Evolutionary conservation across 208 protist species (phyloP), one percentile per base, ranked within the genome.

Genomic region (Wallacemonas sp.): DNA sequence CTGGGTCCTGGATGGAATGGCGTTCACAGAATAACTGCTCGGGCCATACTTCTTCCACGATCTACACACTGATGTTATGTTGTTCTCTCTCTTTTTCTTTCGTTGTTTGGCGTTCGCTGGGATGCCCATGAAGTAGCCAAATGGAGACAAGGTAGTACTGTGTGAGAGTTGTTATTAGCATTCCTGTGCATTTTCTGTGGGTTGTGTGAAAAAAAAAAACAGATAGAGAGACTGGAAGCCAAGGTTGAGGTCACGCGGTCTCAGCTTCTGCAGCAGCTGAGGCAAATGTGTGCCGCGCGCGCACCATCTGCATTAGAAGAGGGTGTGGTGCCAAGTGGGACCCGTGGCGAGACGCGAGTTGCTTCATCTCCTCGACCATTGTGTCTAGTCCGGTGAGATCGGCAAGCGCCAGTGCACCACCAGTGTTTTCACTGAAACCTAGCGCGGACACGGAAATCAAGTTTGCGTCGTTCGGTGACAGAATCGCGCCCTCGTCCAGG

Each of bases 341-440:
- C 6, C 77, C 77, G 45, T 83, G 56, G 56, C 64, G 71, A n/a
- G 63, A 53, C 17, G 87, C 63, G 64, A 86, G 34, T 1, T 51
- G 51, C 17, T 63, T 62, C 80, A 88, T 84, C 22, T 64, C 55
- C 22, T 75, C 60, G 30, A 77, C 49, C 46, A 88, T 15, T 8
- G 54, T 63, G 9, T 60, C 70, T 36, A 86, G 67, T 4, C 78
- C 79, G 14, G 63, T 53, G 14, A 42, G 19, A 46, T 88, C 77
- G 31, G 82, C 79, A 34, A 88, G 19, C 27, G 80, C 71, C 3
- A 94, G 68, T 17, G 81, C 80, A 4, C 88, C 88, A 45, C 87
- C 87, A 2, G 76, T 84, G 53, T 68, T 78, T 45, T 83, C 73
- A 19, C 66, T 41, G 72, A 88, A 88, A 11, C 84, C 81, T 8